Evolutionary conservation across 345 rosid genomes (phyloP), one percentile per base, ranked within the genome.

Genomic region (Xanthoceras sorbifolium): DNA sequence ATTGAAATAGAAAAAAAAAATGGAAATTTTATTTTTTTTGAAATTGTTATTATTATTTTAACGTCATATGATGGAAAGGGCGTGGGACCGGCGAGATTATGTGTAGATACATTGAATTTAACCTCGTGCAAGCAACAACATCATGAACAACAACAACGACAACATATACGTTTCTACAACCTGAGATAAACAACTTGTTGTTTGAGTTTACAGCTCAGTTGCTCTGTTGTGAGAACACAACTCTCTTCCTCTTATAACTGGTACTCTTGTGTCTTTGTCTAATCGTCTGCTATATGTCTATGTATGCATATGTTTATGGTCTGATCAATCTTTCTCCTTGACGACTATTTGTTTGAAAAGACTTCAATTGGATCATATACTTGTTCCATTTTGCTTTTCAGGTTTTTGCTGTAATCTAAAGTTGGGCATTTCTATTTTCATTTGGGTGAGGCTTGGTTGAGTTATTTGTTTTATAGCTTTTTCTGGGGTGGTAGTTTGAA

Each of bases 61-160:
- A 2, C 18, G 15, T 46, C 12, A 36, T 66, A 11, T 23, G 20
- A 67, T 18, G 20, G 71, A 40, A 32, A 64, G 22, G 2, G 12
- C 8, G 40, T 36, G 40, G 40, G 40, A 9, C 8, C 40, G 44
- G 6, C 9, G 46, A 15, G 28, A 9, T 15, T 20, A 17, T 20
- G 48, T 40, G 54, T 0, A 42, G 54, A 67, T 50, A 29, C 60
- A 69, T 69, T 69, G 73, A 69, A 69, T 50, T 67, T 67, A 42
- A 42, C 54, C 71, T 44, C 15, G 55, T 11, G 32, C 0, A 3
- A 5, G 12, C 15, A 22, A 22, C 25, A 10, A 5, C 72, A 0
- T 57, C 54, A 36, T 1, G 44, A 68, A 46, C 25, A 17, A n/a
- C 36, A 17, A 22, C 31, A 22, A 4, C 46, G 34, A 42, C 34